Evolutionary conservation across 306 rosid species (phyloP), one percentile per base, ranked within the genome.

Genomic region (Dryas drummondii): DNA sequence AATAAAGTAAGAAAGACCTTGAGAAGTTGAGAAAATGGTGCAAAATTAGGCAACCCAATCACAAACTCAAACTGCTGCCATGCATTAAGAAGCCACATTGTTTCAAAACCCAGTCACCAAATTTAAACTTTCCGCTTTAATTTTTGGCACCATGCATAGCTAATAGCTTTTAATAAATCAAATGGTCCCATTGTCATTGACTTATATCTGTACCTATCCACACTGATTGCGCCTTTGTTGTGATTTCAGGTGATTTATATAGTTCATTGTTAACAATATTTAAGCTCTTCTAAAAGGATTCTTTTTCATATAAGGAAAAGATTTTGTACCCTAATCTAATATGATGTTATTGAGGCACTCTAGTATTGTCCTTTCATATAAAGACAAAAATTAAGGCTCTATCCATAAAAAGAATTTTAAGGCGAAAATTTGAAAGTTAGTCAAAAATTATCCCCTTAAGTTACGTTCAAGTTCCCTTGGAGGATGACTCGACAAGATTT

Each of bases 1-100:
- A 37, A 5, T 4, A 5, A 44, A 55, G 42, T 5, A 8, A 15
- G n/a, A 48, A 37, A 72, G 66, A 41, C 7, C 15, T 1, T 67
- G 61, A 44, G 15, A 14, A 40, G 17, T 45, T 71, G 62, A 5
- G 27, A 47, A 44, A 53, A 72, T 16, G 6, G 6, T 6, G 16
- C 52, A 47, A 70, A 32, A 59, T 77, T 80, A 67, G 83, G 83
- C 76, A 44, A 68, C 70, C 75, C 62, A 74, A 66, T 37, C 56
- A 50, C 70, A 46, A 22, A 11, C 62, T 32, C 11, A 13, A 12
- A 72, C 78, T 46, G 42, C 62, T 46, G 42, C 62, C 73, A 48
- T 54, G 44, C 69, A 59, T 48, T 4, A 15, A 48, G 2, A 44
- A 47, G 16, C 53, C 32, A 59, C 32, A 50, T 15, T 40, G 48